Base-by-base conservation (phyloP, 257 asterid genomes). In the Datura wrightii region DNA sequence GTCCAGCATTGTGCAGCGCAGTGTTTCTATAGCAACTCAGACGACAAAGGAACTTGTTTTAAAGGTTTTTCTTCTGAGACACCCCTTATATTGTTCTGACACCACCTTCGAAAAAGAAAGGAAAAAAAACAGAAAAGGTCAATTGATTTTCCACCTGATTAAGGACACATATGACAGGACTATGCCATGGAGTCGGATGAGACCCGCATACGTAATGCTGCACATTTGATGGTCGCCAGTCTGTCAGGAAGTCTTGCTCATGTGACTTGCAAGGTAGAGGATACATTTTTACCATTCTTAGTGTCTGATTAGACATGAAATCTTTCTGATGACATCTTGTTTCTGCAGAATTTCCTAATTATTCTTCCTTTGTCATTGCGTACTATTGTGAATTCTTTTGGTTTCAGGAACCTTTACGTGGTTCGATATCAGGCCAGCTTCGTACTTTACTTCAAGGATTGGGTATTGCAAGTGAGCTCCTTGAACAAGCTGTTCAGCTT, bases 161-260 rank as follows among this genome's bases (percentile, higher is more conserved):
- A 52, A 14, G 46, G 3, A 52, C 34, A 50, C 31, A 31, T 18
- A 76, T 90, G 67, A 53, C 90, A 97, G 99, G 99, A 97, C 89
- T 95, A 95, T 88, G 98, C 97, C 83, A 89, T 95, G 97, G 99
- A 97, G 86, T 91, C 96, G 2, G 99, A 97, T 91, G 99, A 95
- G 90, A 95, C 94, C 56, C 97, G 94, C 55, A 92, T 93, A 87
- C 89, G 93, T 52, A 97, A 92, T 88, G 98, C 99, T 79, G 99
- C 99, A 79, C 98, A 94, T 87, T 88, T 97, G 92, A 97, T 97
- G 99, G 99, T 95, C 31, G 99, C 99, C n/a, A 92, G 97, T 89
- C 85, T 97, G 90, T 97, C 99, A 0, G 99, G 99, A 87, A 94
- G 99, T 90, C 92, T 97, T 83, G 99, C 99, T 83, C 99, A 97